phyloP scores from a whole-genome alignment of 2,329 filamentous ascomycete genomes.

The Pseudogymnoascus sp. region DNA sequence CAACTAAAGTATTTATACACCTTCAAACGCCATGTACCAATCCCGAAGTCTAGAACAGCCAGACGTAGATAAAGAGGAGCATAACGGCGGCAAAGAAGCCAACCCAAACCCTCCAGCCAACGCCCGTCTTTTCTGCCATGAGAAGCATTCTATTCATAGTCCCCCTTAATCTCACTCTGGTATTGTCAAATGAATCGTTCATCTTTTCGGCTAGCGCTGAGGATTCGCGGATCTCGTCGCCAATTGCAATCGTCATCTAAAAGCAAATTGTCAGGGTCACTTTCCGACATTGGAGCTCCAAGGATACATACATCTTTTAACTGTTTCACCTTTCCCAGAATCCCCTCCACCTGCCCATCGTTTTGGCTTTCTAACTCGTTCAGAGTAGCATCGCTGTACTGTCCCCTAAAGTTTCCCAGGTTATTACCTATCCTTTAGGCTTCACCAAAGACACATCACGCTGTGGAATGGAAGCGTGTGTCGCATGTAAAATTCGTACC shows the following conservation, averaged over 20 bases:
- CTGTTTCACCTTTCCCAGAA: constrained; percentile 80
- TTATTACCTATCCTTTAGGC: background rate
- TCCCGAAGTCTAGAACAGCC: constrained; percentile 57
- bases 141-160: constrained; percentile 97
- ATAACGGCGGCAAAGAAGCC: constrained; percentile 78
- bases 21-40: constrained; percentile 8
- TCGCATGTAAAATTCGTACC: constrained; percentile 34
- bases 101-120: constrained; percentile 92
- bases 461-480: background rate
- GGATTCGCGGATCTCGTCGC: constrained; percentile 88
- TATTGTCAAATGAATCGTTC: constrained; percentile 89
- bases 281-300: background rate
- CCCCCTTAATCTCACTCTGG: constrained; percentile 68
- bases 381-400: constrained; percentile 86
- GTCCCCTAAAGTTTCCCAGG: constrained; percentile 48
- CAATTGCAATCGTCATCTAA: constrained; percentile 84
- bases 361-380: constrained; percentile 95
- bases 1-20: constrained; percentile 2
- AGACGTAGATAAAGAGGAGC: constrained; percentile 83
- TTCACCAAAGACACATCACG: background rate
- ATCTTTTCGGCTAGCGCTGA: constrained; percentile 86
- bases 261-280: constrained; percentile 6
- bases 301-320: constrained; percentile 67
- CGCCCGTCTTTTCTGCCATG: constrained; percentile 91
- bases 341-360: constrained; percentile 80